Base-by-base conservation (phyloP, 805 yeast species). In the Starmerella sp. region DNA sequence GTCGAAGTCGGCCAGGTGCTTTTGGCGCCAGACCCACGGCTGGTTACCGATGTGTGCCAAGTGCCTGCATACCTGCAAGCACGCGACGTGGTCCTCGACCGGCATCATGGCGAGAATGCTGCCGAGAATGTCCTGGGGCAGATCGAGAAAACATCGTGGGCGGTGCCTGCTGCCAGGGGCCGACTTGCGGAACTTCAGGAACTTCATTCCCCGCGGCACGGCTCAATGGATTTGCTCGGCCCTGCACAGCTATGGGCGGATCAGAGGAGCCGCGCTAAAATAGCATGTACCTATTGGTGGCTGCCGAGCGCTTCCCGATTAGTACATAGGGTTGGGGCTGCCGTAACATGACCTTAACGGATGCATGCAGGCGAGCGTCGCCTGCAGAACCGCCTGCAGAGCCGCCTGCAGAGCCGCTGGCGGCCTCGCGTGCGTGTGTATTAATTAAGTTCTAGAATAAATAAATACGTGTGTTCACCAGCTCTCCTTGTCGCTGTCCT, bases 1-100 rank as follows among this genome's bases (percentile, higher is more conserved):
- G 30, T 28, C 48, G 30, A 46, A 46, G 15, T 46, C 49, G 8
- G 29, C 15, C 14, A n/a, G 34, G 39, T 15, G 36, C 9, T 30
- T 29, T 4, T 6, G n/a, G n/a, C 43, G 28, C 51, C 51, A 48
- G 29, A 48, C 35, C 51, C 51, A 48, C 35, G 15, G 38, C 47
- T 5, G 5, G 34, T 9, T 50, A 1, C 53, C 53, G 29, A 41
- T 15, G 2, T 15, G 22, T 5, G 29, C 14, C 15, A 50, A 28
- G 4, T 5, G 14, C n/a, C 13, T 39, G 29, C 39, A 50, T 5
- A 29, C 13, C 22, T 36, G 38, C 32, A 50, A 15, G 39, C 46
- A 42, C 4, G 15, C 14, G 10, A 41, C 38, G 15, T 39, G 53
- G 38, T 39, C 53, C 11, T 50, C 39, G 15, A 50, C 32, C 14